These are phyloP conservation scores for Suhomyces sp. DNA, from an alignment of 805 yeast species.

Conservation along the genomic window DNA sequence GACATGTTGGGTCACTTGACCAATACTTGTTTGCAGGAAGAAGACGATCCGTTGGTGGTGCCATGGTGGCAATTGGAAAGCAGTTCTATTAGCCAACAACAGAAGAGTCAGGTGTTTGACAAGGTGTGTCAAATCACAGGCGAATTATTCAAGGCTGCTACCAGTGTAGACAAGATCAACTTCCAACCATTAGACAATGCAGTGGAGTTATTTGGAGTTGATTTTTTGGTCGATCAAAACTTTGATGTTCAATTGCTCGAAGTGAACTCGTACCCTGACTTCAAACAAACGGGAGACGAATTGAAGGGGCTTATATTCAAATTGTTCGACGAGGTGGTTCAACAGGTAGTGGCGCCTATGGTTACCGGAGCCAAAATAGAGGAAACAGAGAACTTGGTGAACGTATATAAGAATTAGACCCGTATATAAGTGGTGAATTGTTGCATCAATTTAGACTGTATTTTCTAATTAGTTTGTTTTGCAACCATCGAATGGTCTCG, in stretches of 20 bases:
- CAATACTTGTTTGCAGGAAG: conserved; percentile 85
- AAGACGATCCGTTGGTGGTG: conserved; percentile 50
- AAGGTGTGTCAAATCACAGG: conserved; percentile 60
- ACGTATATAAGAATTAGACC: background rate
- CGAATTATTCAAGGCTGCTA: conserved; percentile 80
- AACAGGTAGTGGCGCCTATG: conserved; percentile 21
- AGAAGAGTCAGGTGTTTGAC: conserved; percentile 42
- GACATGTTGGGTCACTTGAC: conserved; percentile 79
- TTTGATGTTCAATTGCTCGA: conserved; percentile 64
- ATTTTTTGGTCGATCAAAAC: conserved; percentile 68
- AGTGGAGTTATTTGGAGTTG: conserved; percentile 85
- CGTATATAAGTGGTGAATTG: background rate
- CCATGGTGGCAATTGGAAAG: conserved; percentile 60
- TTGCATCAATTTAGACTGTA: too few relatives aligned
- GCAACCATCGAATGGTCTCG: background rate
- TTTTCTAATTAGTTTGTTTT: background rate
- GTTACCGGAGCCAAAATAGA: background rate
- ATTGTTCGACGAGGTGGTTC: conserved; percentile 58
- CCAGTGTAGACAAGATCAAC: conserved; percentile 74
- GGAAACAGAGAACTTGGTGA: background rate
- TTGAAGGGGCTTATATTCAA: conserved; percentile 64
- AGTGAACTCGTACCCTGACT: conserved; percentile 93
- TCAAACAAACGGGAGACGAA: conserved; percentile 87
- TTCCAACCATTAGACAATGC: conserved; percentile 81
- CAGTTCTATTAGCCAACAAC: conserved; percentile 23